These are phyloP conservation scores for Pisolithus sp. DNA, from an alignment of 768 basidiomycete genomes.

Conservation along the genomic window DNA sequence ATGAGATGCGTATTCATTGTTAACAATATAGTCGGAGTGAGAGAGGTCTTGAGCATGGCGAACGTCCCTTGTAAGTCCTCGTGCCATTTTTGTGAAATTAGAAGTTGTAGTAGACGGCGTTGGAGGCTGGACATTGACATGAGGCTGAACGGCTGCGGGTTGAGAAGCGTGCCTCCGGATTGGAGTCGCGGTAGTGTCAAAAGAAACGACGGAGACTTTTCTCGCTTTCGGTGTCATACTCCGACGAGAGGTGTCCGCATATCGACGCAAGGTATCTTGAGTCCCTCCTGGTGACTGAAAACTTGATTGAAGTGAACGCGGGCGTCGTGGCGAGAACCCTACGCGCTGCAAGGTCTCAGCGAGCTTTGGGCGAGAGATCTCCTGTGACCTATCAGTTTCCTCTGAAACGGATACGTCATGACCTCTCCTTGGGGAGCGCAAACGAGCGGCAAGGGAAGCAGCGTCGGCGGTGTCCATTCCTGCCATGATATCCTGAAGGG, in stretches of 20 bases:
- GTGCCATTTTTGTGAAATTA: constrained; percentile 55
- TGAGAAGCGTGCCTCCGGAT: constrained; percentile 20
- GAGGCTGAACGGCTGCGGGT: constrained; percentile 32
- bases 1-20: constrained; percentile 1
- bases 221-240: constrained; percentile 30
- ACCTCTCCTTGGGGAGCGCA: constrained; percentile 43
- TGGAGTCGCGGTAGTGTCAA: constrained; percentile 23
- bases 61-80: constrained; percentile 50
- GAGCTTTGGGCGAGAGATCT: constrained; percentile 52
- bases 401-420: constrained; percentile 44
- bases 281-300: constrained; percentile 11
- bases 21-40: constrained; percentile 5
- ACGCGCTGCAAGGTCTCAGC: constrained; percentile 66
- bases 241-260: constrained; percentile 15
- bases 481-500: constrained; percentile 65
- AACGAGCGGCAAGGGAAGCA: constrained; percentile 33
- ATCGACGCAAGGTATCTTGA: constrained; percentile 10
- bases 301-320: constrained; percentile 40
- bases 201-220: constrained; percentile 22
- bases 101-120: constrained; percentile 53
- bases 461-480: constrained; percentile 41
- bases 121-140: constrained; percentile 51
- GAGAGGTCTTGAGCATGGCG: constrained; percentile 32
- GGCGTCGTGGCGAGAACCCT: constrained; percentile 70
- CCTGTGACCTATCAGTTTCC: constrained; percentile 38